These are phyloP conservation scores for Pseudogymnoascus sp. DNA, from an alignment of 2,329 filamentous ascomycete species.

Conservation along the genomic window DNA sequence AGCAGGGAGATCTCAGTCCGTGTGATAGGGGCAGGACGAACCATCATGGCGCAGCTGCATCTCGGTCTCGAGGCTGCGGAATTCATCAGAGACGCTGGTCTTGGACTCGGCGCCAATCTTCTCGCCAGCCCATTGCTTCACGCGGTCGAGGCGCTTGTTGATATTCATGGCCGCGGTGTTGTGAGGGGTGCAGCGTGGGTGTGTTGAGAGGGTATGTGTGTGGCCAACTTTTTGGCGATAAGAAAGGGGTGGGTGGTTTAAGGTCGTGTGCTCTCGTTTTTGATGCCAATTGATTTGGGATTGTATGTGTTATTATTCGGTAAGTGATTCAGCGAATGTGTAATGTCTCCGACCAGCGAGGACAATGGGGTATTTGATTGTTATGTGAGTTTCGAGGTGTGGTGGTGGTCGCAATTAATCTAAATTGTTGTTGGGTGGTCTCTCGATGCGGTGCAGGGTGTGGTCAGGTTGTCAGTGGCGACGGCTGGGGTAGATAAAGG, in stretches of 20 bases:
- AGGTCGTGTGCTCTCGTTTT: not conserved
- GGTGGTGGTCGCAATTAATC: not conserved
- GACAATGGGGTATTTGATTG: not conserved
- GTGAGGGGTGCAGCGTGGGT: not conserved
- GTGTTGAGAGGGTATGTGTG: not conserved
- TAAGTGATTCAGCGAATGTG: not conserved
- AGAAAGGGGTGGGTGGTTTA: not conserved
- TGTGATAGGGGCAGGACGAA: conserved; percentile 35
- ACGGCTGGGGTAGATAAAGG: conserved; percentile 1
- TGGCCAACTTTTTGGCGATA: not conserved
- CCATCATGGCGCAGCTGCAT: conserved; percentile 86
- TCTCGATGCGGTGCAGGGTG: not conserved
- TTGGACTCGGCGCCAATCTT: conserved; percentile 89
- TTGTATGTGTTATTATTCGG: not conserved
- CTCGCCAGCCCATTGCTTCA: conserved; percentile 97
- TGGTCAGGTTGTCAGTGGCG: not conserved
- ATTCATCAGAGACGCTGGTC: conserved; percentile 80
- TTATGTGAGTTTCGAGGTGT: not conserved
- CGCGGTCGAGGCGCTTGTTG: conserved; percentile 80
- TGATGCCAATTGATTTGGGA: not conserved
- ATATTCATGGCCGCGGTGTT: conserved; percentile 28
- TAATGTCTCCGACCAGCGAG: not conserved
- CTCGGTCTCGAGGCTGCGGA: conserved; percentile 81
- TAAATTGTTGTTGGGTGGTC: conserved; percentile 1
- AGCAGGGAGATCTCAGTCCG: not conserved